Evolutionary conservation across 345 rosid species (phyloP).

Genomic region (Salix udensis): DNA sequence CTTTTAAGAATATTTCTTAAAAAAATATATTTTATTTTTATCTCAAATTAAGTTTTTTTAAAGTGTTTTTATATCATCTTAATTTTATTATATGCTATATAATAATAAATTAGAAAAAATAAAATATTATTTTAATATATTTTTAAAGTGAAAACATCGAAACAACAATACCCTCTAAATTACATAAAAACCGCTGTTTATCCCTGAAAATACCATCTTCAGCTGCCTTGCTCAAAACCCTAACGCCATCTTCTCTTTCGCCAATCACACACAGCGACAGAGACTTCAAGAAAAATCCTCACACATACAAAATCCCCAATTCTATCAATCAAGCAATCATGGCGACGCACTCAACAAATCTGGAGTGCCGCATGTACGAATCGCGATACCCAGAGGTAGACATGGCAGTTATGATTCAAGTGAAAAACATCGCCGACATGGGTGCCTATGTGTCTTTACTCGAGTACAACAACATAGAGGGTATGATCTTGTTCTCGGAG

Average conservation of each 20-base stretch:
- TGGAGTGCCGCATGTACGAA: conserved; percentile 98
- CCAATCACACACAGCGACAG: background rate
- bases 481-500: conserved; percentile 97
- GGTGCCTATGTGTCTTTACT: conserved; percentile 92
- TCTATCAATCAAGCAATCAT: conserved; percentile 11
- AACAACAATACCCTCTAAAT: background rate
- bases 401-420: conserved; percentile 99
- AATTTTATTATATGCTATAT: too few relatives aligned
- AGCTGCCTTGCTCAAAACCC: background rate
- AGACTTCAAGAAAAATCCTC: background rate
- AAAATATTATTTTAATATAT: too few relatives aligned
- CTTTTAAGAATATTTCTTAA: too few relatives aligned
- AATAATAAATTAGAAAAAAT: too few relatives aligned
- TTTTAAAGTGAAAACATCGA: background rate
- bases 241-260: background rate
- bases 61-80: too few relatives aligned
- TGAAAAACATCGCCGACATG: conserved; percentile 94
- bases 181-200: background rate
- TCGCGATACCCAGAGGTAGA: conserved; percentile 88
- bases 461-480: conserved; percentile 96
- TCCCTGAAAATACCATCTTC: background rate
- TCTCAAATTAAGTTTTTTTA: too few relatives aligned
- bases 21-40: too few relatives aligned
- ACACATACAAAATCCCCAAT: background rate
- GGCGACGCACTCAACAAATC: conserved; percentile 63